A percentile compares a stretch with the other conserved stretches of the same genome.
Conservation (phyloP, 2,329 filamentous ascomycete genomes). For the Fusarium sublunatum region DNA sequence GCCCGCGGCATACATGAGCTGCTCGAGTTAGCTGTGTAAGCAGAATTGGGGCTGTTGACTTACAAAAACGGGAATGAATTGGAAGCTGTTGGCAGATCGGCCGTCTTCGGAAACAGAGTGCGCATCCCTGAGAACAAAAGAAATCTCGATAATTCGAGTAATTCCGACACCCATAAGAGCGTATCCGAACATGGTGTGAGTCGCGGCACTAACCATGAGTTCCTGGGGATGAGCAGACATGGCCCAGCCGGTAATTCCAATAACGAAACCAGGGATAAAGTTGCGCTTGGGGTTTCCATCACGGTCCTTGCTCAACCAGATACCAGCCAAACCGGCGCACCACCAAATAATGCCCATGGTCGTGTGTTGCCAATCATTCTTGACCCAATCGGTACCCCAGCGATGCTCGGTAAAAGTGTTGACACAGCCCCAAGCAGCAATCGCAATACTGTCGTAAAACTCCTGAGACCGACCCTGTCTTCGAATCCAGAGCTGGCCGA, state of each 20-base stretch:
- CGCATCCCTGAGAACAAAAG: slow-evolving; percentile 84
- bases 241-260: slow-evolving; percentile 91
- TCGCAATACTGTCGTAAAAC: slow-evolving; percentile 93
- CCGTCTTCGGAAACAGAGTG: slow-evolving; percentile 73
- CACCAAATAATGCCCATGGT: slow-evolving; percentile 99
- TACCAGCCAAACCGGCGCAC: slow-evolving; percentile 88
- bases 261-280: slow-evolving; percentile 90
- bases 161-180: slow-evolving; percentile 91
- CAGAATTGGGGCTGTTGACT: slow-evolving; percentile 51
- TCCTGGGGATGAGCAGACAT: slow-evolving; percentile 94
- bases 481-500: slow-evolving; percentile 88
- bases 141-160: slow-evolving; percentile 88
- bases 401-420: slow-evolving; percentile 98
- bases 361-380: slow-evolving; percentile 96
- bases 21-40: slow-evolving; percentile 19
- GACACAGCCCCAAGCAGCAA: slow-evolving; percentile 94
- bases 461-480: slow-evolving; percentile 89
- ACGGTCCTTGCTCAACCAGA: slow-evolving; percentile 89
- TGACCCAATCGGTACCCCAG: slow-evolving; percentile 90
- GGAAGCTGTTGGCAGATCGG: slow-evolving; percentile 72
- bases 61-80: slow-evolving; percentile 66
- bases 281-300: slow-evolving; percentile 91
- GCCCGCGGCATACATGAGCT: slow-evolving; percentile 91
- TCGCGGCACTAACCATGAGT: slow-evolving; percentile 84
- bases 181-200: slow-evolving; percentile 92